Base-by-base conservation (phyloP, 371 early-diverging fungal genomes). In the Chytridiales sp. region DNA sequence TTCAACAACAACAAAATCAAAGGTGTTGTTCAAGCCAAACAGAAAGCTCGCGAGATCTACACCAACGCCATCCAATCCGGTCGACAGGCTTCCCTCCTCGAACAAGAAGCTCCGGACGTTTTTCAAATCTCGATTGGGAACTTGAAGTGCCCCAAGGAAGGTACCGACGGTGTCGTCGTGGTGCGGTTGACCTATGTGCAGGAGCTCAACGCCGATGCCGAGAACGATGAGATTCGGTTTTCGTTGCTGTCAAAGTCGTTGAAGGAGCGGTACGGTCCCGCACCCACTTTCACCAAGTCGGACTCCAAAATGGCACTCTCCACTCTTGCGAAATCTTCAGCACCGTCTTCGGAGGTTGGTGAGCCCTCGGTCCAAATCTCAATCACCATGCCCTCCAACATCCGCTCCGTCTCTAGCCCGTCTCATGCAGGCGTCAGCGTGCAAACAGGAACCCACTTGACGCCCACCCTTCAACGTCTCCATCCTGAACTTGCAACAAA, bases 71-170 rank as follows among this genome's bases (percentile, higher is more conserved):
- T 68, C 19, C 44, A 44, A 42, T 32, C 31, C 44, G 77, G 76
- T 8, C n/a, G 62, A 27, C 31, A 50, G 17, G 72, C 76, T 13
- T 65, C 53, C 27, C 36, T 75, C 26, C 24, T 75, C 19, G 70
- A 75, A 40, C 47, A 67, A 32, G 27, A 68, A 29, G 29, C 34
- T 13, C 39, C 55, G 11, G 76, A 75, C 42, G 51, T 72, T 11
- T 75, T 76, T 44, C 61, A 67, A 66, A 64, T 66, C 21, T 63
- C 62, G n/a, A 41, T 76, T 13, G 76, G 76, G 8, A 75, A 74
- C 63, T 34, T 75, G 17, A 40, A 62, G 1, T n/a, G n/a, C n/a
- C n/a, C n/a, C n/a, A n/a, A n/a, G n/a, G n/a, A n/a, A n/a, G n/a
- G n/a, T n/a, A n/a, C n/a, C n/a, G 31, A n/a, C 11, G 11, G 34